Evolutionary conservation across 495 filamentous ascomycete species (phyloP).

Genomic region (Aspergillus steynii): DNA sequence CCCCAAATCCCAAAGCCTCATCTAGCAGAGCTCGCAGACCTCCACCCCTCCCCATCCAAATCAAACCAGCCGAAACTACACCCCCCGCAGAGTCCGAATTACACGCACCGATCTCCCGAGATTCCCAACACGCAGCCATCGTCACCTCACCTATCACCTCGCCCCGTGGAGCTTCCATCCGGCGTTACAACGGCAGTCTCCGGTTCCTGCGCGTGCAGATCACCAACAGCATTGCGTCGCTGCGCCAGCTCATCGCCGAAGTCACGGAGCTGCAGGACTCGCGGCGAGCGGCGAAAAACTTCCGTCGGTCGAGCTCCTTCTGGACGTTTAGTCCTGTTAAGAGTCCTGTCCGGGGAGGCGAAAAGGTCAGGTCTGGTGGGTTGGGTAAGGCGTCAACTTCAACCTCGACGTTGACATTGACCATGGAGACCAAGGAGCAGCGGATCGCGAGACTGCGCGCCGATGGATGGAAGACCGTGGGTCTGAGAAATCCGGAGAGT

Average conservation of each 20-base stretch:
- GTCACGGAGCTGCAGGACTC: conserved; percentile 27
- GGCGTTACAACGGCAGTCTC: conserved; percentile 26
- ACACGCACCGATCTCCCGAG: not conserved
- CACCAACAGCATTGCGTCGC: conserved; percentile 20
- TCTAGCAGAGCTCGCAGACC: conserved; percentile 14
- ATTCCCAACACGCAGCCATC: not conserved
- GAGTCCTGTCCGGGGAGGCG: not conserved
- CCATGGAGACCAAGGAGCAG: conserved; percentile 35
- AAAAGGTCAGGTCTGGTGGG: conserved; percentile 1
- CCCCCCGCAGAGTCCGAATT: not conserved
- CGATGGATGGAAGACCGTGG: conserved; percentile 38
- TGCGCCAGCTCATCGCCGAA: conserved; percentile 26
- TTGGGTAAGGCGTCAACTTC: not conserved
- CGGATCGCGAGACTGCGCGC: conserved; percentile 35
- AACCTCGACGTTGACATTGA: not conserved
- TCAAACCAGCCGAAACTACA: not conserved
- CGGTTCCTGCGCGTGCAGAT: conserved; percentile 30
- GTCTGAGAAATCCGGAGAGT: conserved; percentile 28
- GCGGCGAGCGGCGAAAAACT: conserved; percentile 23
- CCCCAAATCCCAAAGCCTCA: not conserved
- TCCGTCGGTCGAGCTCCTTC: conserved; percentile 36
- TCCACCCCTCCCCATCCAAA: conserved; percentile 27
- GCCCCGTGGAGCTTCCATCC: conserved; percentile 10
- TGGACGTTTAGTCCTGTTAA: conserved; percentile 41
- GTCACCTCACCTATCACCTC: conserved; percentile 8